Percentiles rank a stretch among this genome's conserved stretches.
These are phyloP conservation scores for Clitopilus passeckerianus DNA, from an alignment of 768 basidiomycete genomes.

Conservation along the genomic window DNA sequence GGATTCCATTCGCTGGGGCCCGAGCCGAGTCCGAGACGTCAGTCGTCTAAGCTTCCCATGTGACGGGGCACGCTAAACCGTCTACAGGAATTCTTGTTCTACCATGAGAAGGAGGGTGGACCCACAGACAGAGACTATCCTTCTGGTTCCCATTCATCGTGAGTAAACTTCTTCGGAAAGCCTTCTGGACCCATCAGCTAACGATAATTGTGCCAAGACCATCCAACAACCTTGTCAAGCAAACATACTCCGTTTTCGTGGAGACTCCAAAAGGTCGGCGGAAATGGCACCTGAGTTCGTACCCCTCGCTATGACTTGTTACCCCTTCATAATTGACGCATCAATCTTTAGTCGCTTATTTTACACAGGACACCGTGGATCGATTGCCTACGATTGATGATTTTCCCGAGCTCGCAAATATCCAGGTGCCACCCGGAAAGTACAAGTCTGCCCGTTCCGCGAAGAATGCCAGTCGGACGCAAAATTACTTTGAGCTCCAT, in stretches of 20 bases:
- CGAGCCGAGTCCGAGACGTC: conserved; percentile 73
- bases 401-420: conserved; percentile 42
- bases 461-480: conserved; percentile 23
- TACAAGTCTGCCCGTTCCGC: conserved; percentile 64
- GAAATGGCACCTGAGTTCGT: conserved; percentile 80
- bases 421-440: conserved; percentile 53
- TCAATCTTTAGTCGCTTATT: conserved; percentile 62
- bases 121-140: conserved; percentile 39
- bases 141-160: conserved; percentile 50
- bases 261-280: conserved; percentile 59
- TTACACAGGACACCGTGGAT: conserved; percentile 57
- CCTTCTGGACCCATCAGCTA: not conserved
- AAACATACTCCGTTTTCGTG: conserved; percentile 77
- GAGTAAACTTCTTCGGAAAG: conserved; percentile 15
- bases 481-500: conserved; percentile 8
- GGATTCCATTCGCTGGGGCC: conserved; percentile 76
- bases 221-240: conserved; percentile 52
- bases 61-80: conserved; percentile 6
- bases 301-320: not conserved
- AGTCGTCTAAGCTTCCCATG: conserved; percentile 18
- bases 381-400: conserved; percentile 57
- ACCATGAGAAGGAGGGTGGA: conserved; percentile 61
- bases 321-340: conserved; percentile 4
- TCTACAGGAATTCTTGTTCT: conserved; percentile 68
- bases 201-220: not conserved